A percentile compares a stretch with the other conserved stretches of the same genome.
Conservation (phyloP, 2,329 filamentous ascomycete genomes). For the Aspergillus aculeatus region DNA sequence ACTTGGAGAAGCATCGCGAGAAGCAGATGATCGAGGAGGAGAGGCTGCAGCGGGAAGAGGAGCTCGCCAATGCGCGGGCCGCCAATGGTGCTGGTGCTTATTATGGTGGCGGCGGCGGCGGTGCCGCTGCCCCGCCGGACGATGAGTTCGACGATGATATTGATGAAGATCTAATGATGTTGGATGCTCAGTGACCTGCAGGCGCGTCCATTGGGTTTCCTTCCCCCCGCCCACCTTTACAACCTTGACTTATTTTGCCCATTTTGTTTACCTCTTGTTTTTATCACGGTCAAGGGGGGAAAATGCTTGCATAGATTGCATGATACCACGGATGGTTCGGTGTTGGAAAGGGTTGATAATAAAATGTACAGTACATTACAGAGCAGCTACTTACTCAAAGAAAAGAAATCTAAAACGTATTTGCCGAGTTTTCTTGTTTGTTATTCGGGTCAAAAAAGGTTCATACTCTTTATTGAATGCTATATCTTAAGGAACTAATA, state of each 20-base stretch:
- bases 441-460: slow-evolving; percentile 3
- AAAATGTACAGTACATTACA: slow-evolving; percentile 4
- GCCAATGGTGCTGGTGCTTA: slow-evolving; percentile 26
- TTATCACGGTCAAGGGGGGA: slow-evolving; percentile 13
- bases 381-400: background rate
- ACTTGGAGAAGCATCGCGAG: slow-evolving; percentile 66
- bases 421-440: background rate
- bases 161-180: slow-evolving; percentile 45
- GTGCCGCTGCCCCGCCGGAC: slow-evolving; percentile 6
- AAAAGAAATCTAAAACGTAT: background rate
- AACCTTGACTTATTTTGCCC: slow-evolving; percentile 3
- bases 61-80: slow-evolving; percentile 27
- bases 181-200: slow-evolving; percentile 34
- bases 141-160: slow-evolving; percentile 45
- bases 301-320: slow-evolving; percentile 22
- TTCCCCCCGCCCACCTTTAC: slow-evolving; percentile 2
- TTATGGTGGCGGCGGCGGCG: slow-evolving; percentile 19
- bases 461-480: slow-evolving; percentile 23
- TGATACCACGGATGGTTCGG: slow-evolving; percentile 24
- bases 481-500: slow-evolving; percentile 31
- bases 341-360: slow-evolving; percentile 19
- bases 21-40: slow-evolving; percentile 73
- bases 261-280: slow-evolving; percentile 8
- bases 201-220: background rate
- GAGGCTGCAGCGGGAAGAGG: slow-evolving; percentile 58